These are phyloP conservation scores for Venturiaceae sp. DNA, from an alignment of 2,329 filamentous ascomycete genomes.

Conservation along the genomic window DNA sequence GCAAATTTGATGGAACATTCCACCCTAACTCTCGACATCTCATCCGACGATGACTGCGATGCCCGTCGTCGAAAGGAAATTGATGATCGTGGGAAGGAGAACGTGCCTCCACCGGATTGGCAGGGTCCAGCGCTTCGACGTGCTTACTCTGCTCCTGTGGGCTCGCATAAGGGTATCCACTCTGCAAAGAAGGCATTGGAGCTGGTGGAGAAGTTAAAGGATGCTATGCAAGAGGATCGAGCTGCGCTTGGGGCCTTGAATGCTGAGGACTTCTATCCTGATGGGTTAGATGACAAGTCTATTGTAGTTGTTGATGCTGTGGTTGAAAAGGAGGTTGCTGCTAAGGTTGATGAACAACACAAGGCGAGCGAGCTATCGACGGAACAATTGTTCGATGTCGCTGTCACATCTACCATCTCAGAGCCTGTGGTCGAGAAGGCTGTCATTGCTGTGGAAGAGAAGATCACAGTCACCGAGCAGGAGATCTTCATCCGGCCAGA, in stretches of 20 bases:
- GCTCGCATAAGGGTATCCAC: conserved; percentile 12
- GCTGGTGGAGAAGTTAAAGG: conserved; percentile 11
- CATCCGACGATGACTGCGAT: conserved; percentile 64
- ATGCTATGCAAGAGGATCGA: conserved; percentile 30
- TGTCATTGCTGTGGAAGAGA: not conserved
- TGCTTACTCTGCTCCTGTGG: conserved; percentile 7
- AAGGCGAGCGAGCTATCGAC: not conserved
- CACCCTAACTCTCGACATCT: conserved; percentile 78
- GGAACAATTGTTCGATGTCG: not conserved
- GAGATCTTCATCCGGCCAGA: not conserved
- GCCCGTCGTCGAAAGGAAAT: conserved; percentile 42
- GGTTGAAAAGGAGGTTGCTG: not conserved
- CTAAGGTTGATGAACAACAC: not conserved
- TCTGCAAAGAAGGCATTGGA: conserved; percentile 8
- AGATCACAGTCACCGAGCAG: not conserved
- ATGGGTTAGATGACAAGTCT: conserved; percentile 23
- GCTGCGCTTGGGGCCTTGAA: conserved; percentile 24
- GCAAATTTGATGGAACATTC: conserved; percentile 89
- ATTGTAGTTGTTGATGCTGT: conserved; percentile 3
- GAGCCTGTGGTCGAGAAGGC: not conserved
- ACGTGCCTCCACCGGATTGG: conserved; percentile 61
- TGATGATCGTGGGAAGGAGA: conserved; percentile 73
- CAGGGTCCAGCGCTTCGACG: not conserved
- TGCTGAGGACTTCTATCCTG: conserved; percentile 27
- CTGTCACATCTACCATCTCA: not conserved